phyloP scores from a whole-genome alignment of 2,329 filamentous ascomycete species.

The Ceratocystis lukuohia region DNA sequence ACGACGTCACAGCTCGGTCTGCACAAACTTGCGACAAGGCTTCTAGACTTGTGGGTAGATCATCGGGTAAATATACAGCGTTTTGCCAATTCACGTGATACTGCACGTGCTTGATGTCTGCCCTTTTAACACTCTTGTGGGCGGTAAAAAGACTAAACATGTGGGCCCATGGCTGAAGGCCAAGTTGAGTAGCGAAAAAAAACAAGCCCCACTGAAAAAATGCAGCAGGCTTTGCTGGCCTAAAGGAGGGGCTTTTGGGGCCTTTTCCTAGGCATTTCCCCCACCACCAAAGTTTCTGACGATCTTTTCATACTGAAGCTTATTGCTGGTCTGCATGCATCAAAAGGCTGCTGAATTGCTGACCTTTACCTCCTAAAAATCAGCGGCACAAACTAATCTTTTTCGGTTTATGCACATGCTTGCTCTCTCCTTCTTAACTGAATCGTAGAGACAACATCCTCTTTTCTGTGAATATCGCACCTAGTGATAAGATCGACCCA shows the following conservation, averaged over 20 bases:
- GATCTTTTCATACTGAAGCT: background rate
- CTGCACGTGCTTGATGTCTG: background rate
- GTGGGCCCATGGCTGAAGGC: too few relatives aligned
- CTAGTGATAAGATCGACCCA: background rate
- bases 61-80: background rate
- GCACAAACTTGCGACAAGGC: background rate
- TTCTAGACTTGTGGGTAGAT: background rate
- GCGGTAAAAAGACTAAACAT: too few relatives aligned
- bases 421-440: conserved; percentile 11
- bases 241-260: background rate
- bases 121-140: background rate
- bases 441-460: background rate
- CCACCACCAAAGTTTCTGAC: conserved; percentile 2
- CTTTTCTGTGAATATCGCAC: background rate
- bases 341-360: conserved; percentile 1
- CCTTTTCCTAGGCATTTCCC: background rate
- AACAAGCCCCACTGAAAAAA: conserved; percentile 5
- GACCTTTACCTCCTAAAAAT: background rate
- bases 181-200: background rate
- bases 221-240: background rate
- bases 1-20: background rate
- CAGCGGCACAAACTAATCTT: background rate
- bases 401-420: background rate
- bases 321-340: background rate
- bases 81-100: background rate